Evolutionary conservation across 208 protist genomes (phyloP).

Genomic region (Jaenimonas drosophilae): DNA sequence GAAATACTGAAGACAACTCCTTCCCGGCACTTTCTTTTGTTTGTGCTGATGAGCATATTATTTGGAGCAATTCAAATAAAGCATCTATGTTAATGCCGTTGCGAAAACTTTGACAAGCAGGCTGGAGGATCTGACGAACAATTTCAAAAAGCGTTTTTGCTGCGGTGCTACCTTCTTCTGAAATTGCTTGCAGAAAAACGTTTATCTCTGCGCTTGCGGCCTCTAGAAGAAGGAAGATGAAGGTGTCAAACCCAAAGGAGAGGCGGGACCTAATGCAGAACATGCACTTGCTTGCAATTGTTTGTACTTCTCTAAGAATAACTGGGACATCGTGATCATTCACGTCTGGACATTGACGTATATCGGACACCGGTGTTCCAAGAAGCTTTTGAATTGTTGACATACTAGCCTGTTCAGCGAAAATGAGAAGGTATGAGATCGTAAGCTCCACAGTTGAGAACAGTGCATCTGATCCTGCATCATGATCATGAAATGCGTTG

Average conservation of each 20-base stretch:
- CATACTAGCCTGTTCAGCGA: slow-evolving; percentile 19
- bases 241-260: slow-evolving; percentile 29
- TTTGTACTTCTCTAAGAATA: slow-evolving; percentile 29
- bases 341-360: slow-evolving; percentile 20
- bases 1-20: slow-evolving; percentile 21
- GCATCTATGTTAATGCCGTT: too few relatives aligned
- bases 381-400: slow-evolving; percentile 29
- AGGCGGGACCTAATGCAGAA: slow-evolving; percentile 43
- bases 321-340: slow-evolving; percentile 17
- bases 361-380: slow-evolving; percentile 30
- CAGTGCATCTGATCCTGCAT: background rate
- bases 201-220: slow-evolving; percentile 13
- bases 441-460: too few relatives aligned
- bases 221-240: slow-evolving; percentile 34
- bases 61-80: slow-evolving; percentile 56
- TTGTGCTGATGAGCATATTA: slow-evolving; percentile 24
- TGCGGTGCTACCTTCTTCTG: too few relatives aligned
- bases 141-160: too few relatives aligned
- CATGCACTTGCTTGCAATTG: slow-evolving; percentile 52
- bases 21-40: slow-evolving; percentile 50
- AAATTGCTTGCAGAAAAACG: too few relatives aligned
- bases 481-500: background rate
- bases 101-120: too few relatives aligned
- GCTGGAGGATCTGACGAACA: too few relatives aligned
- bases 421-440: too few relatives aligned